These are phyloP conservation scores for Funneliformis geosporum DNA, from an alignment of 192 early-diverging fungal species.

Conservation along the genomic window DNA sequence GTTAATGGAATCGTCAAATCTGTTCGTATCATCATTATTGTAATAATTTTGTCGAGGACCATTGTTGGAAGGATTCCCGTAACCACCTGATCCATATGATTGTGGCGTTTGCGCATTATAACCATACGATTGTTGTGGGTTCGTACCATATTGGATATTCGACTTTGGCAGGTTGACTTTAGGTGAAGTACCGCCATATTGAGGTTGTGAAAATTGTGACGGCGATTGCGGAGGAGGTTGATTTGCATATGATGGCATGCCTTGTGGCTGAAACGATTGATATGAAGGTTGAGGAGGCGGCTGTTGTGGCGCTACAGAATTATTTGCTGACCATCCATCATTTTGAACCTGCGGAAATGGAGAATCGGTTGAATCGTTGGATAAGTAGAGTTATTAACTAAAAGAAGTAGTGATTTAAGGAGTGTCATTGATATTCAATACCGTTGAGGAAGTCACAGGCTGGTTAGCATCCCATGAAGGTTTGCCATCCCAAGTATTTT, in stretches of 20 bases:
- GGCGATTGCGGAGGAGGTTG: not conserved
- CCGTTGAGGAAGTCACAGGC: not conserved
- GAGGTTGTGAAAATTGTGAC: not conserved
- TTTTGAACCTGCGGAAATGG: not conserved
- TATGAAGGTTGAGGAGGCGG: not conserved
- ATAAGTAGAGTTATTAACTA: not conserved
- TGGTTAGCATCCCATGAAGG: not conserved
- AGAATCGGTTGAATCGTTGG: not conserved
- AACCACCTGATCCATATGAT: not conserved
- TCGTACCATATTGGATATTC: not conserved
- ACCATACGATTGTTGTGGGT: not conserved
- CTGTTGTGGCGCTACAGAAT: not conserved
- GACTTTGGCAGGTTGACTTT: not conserved
- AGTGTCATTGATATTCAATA: not conserved
- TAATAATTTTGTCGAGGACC: not conserved
- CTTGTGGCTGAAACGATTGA: not conserved
- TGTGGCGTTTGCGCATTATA: not conserved
- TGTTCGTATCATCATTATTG: not conserved
- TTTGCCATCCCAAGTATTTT: not conserved
- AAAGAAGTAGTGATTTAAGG: not conserved
- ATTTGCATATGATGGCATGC: not conserved
- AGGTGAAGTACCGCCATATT: not conserved
- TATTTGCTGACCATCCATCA: not conserved
- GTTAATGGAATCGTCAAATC: not conserved
- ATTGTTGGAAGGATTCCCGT: not conserved